Conservation (phyloP, 495 filamentous ascomycete genomes). For the Xylaria scruposa region DNA sequence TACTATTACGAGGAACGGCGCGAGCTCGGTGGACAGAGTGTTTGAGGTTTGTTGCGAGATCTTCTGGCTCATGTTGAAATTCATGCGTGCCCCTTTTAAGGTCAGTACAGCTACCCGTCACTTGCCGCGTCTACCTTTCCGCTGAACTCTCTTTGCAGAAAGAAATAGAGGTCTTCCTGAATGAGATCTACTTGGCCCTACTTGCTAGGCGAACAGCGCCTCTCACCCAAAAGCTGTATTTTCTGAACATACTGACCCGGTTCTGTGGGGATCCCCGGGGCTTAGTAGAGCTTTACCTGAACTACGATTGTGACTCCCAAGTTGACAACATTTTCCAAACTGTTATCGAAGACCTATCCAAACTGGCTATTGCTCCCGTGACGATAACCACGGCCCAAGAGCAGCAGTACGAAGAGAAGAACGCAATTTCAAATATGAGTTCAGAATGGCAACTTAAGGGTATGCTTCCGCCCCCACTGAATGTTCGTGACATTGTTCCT, state of each 20-base stretch:
- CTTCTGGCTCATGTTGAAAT: constrained; percentile 94
- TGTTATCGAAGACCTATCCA: constrained; percentile 90
- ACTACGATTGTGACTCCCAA: constrained; percentile 96
- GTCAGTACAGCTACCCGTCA: constrained; percentile 46
- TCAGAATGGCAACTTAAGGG: constrained; percentile 83
- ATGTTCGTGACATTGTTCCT: constrained; percentile 72
- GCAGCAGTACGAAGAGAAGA: constrained; percentile 77
- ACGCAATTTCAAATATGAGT: constrained; percentile 63
- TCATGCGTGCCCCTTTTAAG: constrained; percentile 94
- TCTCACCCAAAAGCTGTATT: constrained; percentile 87
- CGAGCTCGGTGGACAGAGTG: constrained; percentile 85
- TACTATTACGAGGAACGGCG: constrained; percentile 91
- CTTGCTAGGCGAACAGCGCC: constrained; percentile 87
- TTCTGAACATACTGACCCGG: constrained; percentile 83
- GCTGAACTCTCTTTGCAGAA: constrained; percentile 62
- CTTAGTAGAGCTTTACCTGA: constrained; percentile 94
- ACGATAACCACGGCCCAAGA: constrained; percentile 77
- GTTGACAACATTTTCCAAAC: constrained; percentile 98
- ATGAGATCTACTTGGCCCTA: constrained; percentile 96
- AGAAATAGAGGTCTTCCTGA: constrained; percentile 97
- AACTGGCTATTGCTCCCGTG: constrained; percentile 76
- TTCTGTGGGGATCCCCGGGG: constrained; percentile 85
- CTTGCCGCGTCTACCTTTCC: neutral
- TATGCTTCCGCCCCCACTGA: constrained; percentile 84
- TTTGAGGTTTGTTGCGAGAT: constrained; percentile 98